Evolutionary conservation across 2,329 filamentous ascomycete genomes (phyloP).

Genomic region (Chaetomiaceae sp.): DNA sequence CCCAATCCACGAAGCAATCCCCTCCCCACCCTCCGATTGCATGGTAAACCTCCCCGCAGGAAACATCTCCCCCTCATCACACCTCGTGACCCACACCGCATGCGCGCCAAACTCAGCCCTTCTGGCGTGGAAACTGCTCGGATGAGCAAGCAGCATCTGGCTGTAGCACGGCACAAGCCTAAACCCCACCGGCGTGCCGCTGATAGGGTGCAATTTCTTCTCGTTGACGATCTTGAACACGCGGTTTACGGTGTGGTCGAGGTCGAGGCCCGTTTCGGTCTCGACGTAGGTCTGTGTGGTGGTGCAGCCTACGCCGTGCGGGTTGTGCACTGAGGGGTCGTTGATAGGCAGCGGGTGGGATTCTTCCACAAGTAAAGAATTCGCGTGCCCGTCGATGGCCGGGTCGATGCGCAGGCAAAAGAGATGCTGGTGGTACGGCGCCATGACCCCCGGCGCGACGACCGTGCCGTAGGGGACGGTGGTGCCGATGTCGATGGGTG

Average conservation of each 20-base stretch:
- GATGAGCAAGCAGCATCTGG: slow-evolving; percentile 40
- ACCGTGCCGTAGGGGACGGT: slow-evolving; percentile 55
- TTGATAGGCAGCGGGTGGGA: slow-evolving; percentile 40
- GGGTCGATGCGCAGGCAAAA: slow-evolving; percentile 63
- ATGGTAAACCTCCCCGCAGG: slow-evolving; percentile 42
- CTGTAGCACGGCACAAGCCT: slow-evolving; percentile 44
- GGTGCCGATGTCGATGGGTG: slow-evolving; percentile 53
- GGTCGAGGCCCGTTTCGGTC: slow-evolving; percentile 44
- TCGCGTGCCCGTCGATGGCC: slow-evolving; percentile 55
- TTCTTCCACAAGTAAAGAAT: slow-evolving; percentile 45
- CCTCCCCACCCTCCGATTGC: slow-evolving; percentile 43
- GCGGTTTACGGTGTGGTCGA: slow-evolving; percentile 46
- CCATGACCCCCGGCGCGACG: slow-evolving; percentile 60
- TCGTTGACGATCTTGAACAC: slow-evolving; percentile 48
- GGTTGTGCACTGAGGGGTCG: slow-evolving; percentile 38
- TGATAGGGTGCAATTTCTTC: slow-evolving; percentile 38
- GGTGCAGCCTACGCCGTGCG: slow-evolving; percentile 45
- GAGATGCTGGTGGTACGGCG: slow-evolving; percentile 67
- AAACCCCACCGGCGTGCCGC: slow-evolving; percentile 42
- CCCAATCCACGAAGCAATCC: slow-evolving; percentile 38
- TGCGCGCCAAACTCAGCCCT: slow-evolving; percentile 42
- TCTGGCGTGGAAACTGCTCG: slow-evolving; percentile 36
- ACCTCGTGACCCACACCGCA: slow-evolving; percentile 43
- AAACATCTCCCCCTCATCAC: slow-evolving; percentile 41
- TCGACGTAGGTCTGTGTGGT: slow-evolving; percentile 42